Conservation (phyloP, 495 filamentous ascomycete species). For the Penicillium parvum region DNA sequence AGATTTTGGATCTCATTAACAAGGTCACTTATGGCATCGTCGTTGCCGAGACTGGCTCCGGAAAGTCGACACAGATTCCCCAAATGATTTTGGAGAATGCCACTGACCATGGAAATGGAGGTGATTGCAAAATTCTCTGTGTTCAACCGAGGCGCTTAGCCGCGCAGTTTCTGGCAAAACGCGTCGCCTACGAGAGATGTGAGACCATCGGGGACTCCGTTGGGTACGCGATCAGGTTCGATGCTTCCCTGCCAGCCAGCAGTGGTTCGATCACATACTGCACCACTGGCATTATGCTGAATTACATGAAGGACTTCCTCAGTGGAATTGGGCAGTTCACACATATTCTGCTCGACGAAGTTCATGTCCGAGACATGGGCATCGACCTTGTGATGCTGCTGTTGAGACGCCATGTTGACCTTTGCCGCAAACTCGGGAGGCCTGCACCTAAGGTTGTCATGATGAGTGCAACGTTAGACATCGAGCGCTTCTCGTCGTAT, state of each 20-base stretch:
- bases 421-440: constrained; percentile 30
- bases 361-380: constrained; percentile 53
- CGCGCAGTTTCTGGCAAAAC: constrained; percentile 48
- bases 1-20: constrained; percentile 46
- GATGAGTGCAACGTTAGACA: constrained; percentile 58
- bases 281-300: constrained; percentile 53
- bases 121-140: constrained; percentile 38
- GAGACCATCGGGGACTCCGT: constrained; percentile 46
- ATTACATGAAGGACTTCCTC: constrained; percentile 42
- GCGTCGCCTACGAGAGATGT: constrained; percentile 52
- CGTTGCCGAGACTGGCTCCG: constrained; percentile 54
- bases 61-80: constrained; percentile 60
- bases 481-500: constrained; percentile 52
- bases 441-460: constrained; percentile 48
- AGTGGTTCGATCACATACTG: constrained; percentile 52
- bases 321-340: constrained; percentile 40
- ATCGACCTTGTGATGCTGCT: constrained; percentile 55
- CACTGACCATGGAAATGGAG: constrained; percentile 21
- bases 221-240: constrained; percentile 53
- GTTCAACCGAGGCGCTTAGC: constrained; percentile 57
- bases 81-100: constrained; percentile 55
- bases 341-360: constrained; percentile 58
- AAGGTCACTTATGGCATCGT: constrained; percentile 50
- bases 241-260: constrained; percentile 19
- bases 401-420: constrained; percentile 43